Evolutionary conservation across 352 stramenopile genomes (phyloP), one percentile per base, ranked within the genome.

Genomic region (Phytophthora quininea): DNA sequence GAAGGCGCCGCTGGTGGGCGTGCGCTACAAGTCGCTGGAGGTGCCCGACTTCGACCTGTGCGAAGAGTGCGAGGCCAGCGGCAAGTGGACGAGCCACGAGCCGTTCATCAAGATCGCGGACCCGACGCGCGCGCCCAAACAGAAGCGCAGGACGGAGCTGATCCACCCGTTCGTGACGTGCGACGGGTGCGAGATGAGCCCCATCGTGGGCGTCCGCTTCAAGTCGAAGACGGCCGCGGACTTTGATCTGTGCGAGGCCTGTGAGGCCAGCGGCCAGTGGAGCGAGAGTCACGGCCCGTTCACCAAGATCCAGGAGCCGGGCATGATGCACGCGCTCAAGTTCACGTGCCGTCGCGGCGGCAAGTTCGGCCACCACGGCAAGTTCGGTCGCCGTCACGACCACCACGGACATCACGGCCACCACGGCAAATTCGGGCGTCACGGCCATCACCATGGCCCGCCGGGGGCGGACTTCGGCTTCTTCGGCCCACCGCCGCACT

Each of bases 61-160:
- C 58, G 73, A 83, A 56, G 65, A 48, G 8, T 96, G 88, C 64
- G 85, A 95, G 60, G 73, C 69, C 12, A 84, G 77, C 31, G 79
- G 78, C 32, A 73, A 84, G 55, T 90, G 74, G 67, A 46, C 42
- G 24, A 67, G 54, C 8, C 68, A 85, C 35, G 80, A 84, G 37
- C 87, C 85, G 19, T 93, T 90, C 67, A 81, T 95, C 51, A 95
- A 95, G 76, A 93, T 93, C 58, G 81, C 72, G n/a, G 65, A 78
- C n/a, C 81, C 87, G 7, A 80, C 82, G 11, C 82, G 80, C 7
- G 75, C 77, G 0, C 74, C 73, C 10, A 82, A 83, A 58, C 52
- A 78, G 45, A 76, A 71, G 49, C 58, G 54, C 27, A 38, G 55
- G n/a, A 42, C 62, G 14, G 63, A 74, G 29, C 35, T 80, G 8